phyloP scores from a whole-genome alignment of 140 eudicot genomes.

The Erigeron philadelphicus region DNA sequence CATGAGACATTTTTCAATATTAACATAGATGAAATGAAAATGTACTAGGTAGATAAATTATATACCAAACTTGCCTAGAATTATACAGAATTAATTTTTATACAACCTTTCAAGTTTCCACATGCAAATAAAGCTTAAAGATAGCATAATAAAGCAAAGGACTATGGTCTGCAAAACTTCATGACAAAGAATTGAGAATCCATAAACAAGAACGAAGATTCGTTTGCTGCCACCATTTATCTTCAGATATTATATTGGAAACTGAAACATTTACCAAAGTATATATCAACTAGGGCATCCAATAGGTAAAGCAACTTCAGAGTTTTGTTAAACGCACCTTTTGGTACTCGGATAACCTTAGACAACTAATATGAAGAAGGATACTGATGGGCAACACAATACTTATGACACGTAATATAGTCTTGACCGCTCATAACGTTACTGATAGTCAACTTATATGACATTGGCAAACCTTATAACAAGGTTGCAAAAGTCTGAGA shows the following conservation, averaged over 20 bases:
- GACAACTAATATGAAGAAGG: constrained; percentile 5
- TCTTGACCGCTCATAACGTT: neutral
- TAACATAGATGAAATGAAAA: neutral
- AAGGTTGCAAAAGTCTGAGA: constrained; percentile 11
- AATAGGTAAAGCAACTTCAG: neutral
- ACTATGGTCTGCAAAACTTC: neutral
- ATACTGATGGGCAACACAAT: constrained; percentile 12
- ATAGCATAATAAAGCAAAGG: neutral
- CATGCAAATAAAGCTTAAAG: constrained; percentile 1
- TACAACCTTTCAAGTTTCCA: neutral
- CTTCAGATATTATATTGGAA: neutral
- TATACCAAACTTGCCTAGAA: neutral
- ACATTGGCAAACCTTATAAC: constrained; percentile 5
- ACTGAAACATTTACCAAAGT: neutral
- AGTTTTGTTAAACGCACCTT: constrained; percentile 6
- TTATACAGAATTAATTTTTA: neutral
- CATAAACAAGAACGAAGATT: neutral
- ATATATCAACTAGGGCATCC: constrained; percentile 7
- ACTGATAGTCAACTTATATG: neutral
- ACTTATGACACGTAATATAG: constrained; percentile 1
- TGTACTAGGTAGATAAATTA: neutral
- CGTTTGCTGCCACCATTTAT: no score
- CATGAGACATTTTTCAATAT: neutral
- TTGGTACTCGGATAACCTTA: constrained; percentile 8
- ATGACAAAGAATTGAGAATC: constrained; percentile 8